Evolutionary conservation across 768 basidiomycete species (phyloP).

Genomic region (Cyclocybe cylindracea): DNA sequence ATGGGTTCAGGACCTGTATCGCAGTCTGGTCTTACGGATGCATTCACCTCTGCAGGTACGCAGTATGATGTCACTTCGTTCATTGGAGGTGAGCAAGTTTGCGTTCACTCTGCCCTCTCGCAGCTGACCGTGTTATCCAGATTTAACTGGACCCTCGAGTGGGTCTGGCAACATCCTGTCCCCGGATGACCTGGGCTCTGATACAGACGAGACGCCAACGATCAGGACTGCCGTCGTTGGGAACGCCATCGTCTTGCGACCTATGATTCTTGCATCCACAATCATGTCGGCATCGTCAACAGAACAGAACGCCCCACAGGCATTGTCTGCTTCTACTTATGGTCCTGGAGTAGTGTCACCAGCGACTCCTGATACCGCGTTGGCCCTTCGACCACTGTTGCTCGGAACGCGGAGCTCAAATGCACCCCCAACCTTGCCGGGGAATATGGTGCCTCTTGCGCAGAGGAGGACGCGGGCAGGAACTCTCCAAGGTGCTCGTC

Average conservation of each 20-base stretch:
- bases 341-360: background rate
- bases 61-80: slow-evolving; percentile 78
- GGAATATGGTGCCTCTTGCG: slow-evolving; percentile 29
- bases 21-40: slow-evolving; percentile 12
- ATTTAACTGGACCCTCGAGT: slow-evolving; percentile 5
- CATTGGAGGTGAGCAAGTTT: slow-evolving; percentile 46
- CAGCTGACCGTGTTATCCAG: background rate
- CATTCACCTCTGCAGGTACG: slow-evolving; percentile 46
- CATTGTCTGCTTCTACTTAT: background rate
- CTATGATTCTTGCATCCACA: slow-evolving; percentile 26
- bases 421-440: slow-evolving; percentile 21
- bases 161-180: background rate
- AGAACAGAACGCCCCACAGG: background rate
- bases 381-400: slow-evolving; percentile 31
- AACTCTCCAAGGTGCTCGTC: slow-evolving; percentile 21
- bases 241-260: slow-evolving; percentile 14
- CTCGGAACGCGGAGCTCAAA: slow-evolving; percentile 31
- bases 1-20: slow-evolving; percentile 12
- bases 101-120: slow-evolving; percentile 3
- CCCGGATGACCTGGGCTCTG: background rate
- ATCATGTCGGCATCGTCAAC: slow-evolving; percentile 2
- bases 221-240: slow-evolving; percentile 2
- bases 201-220: slow-evolving; percentile 3
- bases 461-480: slow-evolving; percentile 25
- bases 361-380: slow-evolving; percentile 7